phyloP scores from a whole-genome alignment of 352 stramenopile genomes.

The Pythium phragmitis region DNA sequence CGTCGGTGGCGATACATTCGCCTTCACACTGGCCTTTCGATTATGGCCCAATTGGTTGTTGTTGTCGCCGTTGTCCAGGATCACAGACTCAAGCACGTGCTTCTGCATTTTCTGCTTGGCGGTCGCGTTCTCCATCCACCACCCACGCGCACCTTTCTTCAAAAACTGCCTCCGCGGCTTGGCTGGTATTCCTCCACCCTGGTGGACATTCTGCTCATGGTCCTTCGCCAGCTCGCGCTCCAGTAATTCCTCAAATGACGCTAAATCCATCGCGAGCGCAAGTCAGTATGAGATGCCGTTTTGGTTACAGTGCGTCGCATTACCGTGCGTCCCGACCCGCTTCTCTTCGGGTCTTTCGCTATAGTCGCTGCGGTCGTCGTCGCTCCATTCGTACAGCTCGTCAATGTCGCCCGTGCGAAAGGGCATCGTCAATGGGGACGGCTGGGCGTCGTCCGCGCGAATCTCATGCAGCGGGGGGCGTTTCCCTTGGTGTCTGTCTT shows the following conservation, averaged over 20 bases:
- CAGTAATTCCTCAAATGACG: conserved; percentile 70
- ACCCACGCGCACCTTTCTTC: conserved; percentile 72
- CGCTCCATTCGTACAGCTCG: conserved; percentile 24
- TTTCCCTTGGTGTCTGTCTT: not conserved
- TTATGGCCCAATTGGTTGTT: conserved; percentile 8
- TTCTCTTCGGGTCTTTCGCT: conserved; percentile 8
- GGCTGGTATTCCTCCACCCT: not conserved
- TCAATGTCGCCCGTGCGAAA: conserved; percentile 20
- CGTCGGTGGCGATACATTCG: not conserved
- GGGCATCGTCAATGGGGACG: conserved; percentile 7
- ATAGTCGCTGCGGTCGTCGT: conserved; percentile 1
- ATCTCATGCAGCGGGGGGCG: not conserved
- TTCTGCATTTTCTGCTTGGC: conserved; percentile 55
- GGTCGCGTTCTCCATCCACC: conserved; percentile 74
- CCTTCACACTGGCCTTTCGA: not conserved
- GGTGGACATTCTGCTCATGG: not conserved
- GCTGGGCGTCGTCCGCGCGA: not conserved
- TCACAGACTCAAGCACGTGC: conserved; percentile 58
- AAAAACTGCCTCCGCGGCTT: conserved; percentile 50
- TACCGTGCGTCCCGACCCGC: conserved; percentile 26
- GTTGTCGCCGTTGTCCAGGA: conserved; percentile 22
- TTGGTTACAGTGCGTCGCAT: too few relatives aligned
- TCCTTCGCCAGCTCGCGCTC: conserved; percentile 57
- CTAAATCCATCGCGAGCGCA: conserved; percentile 19
- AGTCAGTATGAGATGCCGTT: not conserved